Evolutionary conservation across 1,284 basidiomycete genomes (phyloP).

Genomic region (Puccinia triticina): DNA sequence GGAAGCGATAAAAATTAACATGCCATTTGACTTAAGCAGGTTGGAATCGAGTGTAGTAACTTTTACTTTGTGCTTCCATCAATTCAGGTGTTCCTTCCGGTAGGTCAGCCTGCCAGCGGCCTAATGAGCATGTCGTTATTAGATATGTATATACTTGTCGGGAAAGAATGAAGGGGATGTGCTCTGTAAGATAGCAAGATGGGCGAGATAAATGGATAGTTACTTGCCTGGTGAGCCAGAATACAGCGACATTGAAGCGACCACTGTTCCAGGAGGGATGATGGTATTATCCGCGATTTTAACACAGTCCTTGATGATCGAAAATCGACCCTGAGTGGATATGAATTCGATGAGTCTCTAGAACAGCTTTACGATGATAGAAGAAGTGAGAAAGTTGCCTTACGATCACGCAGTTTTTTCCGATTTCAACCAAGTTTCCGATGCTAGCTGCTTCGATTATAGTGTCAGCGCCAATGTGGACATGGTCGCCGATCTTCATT

Average conservation of each 20-base stretch:
- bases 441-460: constrained; percentile 93
- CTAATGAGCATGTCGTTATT: constrained; percentile 61
- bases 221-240: constrained; percentile 80
- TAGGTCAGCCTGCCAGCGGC: constrained; percentile 76
- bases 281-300: constrained; percentile 84
- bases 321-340: constrained; percentile 79
- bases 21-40: constrained; percentile 50
- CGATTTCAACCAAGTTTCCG: constrained; percentile 91
- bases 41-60: constrained; percentile 72
- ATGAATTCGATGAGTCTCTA: not conserved
- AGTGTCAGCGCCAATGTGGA: constrained; percentile 82
- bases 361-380: not conserved
- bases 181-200: not conserved
- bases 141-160: constrained; percentile 55
- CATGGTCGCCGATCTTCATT: constrained; percentile 93
- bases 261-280: constrained; percentile 86
- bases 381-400: constrained; percentile 58
- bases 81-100: constrained; percentile 86
- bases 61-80: constrained; percentile 76
- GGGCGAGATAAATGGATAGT: not conserved
- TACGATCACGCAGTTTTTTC: constrained; percentile 90
- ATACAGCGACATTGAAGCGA: constrained; percentile 84
- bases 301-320: constrained; percentile 93
- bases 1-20: not conserved
- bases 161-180: constrained; percentile 60